Evolutionary conservation across 495 filamentous ascomycete genomes (phyloP).

Genomic region (Penicillium odoratum): DNA sequence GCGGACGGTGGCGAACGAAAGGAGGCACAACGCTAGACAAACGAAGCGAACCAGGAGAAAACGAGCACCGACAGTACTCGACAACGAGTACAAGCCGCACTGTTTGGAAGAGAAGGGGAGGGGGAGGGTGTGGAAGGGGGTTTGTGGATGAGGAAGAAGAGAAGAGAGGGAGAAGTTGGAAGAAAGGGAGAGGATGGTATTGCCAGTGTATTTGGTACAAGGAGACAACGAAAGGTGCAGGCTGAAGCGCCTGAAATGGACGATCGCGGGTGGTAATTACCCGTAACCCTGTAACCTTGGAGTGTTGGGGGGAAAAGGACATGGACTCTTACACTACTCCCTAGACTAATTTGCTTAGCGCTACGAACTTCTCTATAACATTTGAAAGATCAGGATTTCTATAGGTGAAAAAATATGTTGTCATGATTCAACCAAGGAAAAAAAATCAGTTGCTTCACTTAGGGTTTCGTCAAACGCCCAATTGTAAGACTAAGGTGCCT

Average conservation of each 20-base stretch:
- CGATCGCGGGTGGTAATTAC: constrained; percentile 15
- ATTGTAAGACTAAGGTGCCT: constrained; percentile 5
- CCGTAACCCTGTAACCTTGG: neutral
- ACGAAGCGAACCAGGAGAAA: constrained; percentile 1
- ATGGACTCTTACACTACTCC: neutral
- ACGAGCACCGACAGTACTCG: constrained; percentile 26
- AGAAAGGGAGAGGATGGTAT: constrained; percentile 29
- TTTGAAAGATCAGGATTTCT: no score
- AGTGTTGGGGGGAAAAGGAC: neutral
- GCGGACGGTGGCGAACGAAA: constrained; percentile 15
- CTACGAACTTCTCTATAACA: neutral
- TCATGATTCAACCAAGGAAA: constrained; percentile 4
- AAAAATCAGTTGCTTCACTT: constrained; percentile 2
- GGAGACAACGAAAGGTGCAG: neutral
- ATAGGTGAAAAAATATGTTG: no score
- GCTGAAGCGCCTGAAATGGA: constrained; percentile 1
- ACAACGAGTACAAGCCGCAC: constrained; percentile 25
- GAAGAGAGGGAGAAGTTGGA: constrained; percentile 26
- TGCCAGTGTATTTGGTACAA: constrained; percentile 27
- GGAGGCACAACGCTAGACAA: constrained; percentile 16
- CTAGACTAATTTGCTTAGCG: neutral
- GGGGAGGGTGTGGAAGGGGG: constrained; percentile 7
- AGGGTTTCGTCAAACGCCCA: constrained; percentile 13
- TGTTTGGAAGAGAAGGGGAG: constrained; percentile 18
- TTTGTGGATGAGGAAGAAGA: constrained; percentile 18